phyloP scores from a whole-genome alignment of 2,329 filamentous ascomycete genomes.

The Colletotrichum higginsianum region DNA sequence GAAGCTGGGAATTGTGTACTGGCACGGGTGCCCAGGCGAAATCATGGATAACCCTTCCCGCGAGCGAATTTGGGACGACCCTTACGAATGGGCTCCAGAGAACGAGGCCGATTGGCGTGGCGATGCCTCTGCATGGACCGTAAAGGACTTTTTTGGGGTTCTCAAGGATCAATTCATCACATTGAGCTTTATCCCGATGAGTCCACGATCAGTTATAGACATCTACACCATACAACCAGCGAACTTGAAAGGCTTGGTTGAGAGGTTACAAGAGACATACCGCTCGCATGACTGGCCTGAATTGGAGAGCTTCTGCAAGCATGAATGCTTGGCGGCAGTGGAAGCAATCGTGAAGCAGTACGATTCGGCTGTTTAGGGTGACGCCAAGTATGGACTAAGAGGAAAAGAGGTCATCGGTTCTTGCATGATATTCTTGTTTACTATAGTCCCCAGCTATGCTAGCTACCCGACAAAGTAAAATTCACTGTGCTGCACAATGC shows the following conservation, averaged over 20 bases:
- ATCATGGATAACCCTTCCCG: constrained; percentile 8
- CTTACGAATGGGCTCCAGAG: constrained; percentile 15
- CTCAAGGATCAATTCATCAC: constrained; percentile 46
- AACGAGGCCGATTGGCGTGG: constrained; percentile 47
- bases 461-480: too few species aligned
- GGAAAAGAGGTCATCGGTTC: too few species aligned
- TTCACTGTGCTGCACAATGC: too few species aligned
- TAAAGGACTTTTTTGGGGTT: constrained; percentile 48
- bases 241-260: constrained; percentile 27
- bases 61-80: constrained; percentile 25
- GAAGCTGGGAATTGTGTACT: constrained; percentile 47
- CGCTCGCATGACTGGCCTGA: constrained; percentile 46
- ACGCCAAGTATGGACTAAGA: too few species aligned
- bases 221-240: constrained; percentile 8
- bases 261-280: constrained; percentile 45
- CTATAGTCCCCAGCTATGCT: too few species aligned
- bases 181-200: constrained; percentile 45
- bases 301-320: constrained; percentile 44
- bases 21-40: constrained; percentile 42
- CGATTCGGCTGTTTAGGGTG: too few species aligned
- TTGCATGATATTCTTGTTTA: too few species aligned
- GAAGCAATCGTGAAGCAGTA: too few species aligned
- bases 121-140: constrained; percentile 44
- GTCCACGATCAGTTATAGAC: constrained; percentile 1
- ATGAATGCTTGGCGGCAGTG: constrained; percentile 45